Percentiles rank a stretch among this genome's conserved stretches.
These are phyloP conservation scores for Coemansia umbellata DNA, from an alignment of 192 early-diverging fungal genomes.

Conservation along the genomic window DNA sequence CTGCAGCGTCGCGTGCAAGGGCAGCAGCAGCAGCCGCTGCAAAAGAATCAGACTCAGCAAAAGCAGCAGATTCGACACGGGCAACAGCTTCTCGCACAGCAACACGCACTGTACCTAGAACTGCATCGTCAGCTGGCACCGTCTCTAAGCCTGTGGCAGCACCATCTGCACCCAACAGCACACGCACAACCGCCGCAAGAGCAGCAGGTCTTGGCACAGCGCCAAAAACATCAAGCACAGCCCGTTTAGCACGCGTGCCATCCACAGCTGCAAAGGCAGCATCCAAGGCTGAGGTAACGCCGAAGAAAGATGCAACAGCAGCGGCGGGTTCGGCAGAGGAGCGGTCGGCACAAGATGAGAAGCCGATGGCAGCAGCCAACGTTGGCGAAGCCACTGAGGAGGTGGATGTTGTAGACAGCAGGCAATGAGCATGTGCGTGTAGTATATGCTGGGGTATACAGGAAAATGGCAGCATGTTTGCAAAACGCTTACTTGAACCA, in stretches of 20 bases:
- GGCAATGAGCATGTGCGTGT: too few species aligned
- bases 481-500: too few species aligned
- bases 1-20: slow-evolving; percentile 27
- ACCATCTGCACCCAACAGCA: background rate
- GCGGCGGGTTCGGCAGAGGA: background rate
- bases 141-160: slow-evolving; percentile 2
- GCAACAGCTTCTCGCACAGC: background rate
- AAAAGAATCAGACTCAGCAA: slow-evolving; percentile 3
- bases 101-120: background rate
- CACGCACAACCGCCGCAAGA: background rate
- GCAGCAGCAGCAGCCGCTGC: slow-evolving; percentile 22
- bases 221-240: too few species aligned
- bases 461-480: too few species aligned
- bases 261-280: too few species aligned
- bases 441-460: too few species aligned
- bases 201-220: too few species aligned
- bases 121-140: background rate
- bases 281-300: too few species aligned
- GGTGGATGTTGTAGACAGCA: background rate
- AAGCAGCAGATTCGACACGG: background rate
- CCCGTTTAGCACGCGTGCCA: too few species aligned
- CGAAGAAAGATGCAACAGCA: background rate
- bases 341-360: background rate
- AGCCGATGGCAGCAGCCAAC: background rate
- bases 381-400: background rate